Conservation (phyloP, 1,284 basidiomycete genomes). For the Pascua sp. region DNA sequence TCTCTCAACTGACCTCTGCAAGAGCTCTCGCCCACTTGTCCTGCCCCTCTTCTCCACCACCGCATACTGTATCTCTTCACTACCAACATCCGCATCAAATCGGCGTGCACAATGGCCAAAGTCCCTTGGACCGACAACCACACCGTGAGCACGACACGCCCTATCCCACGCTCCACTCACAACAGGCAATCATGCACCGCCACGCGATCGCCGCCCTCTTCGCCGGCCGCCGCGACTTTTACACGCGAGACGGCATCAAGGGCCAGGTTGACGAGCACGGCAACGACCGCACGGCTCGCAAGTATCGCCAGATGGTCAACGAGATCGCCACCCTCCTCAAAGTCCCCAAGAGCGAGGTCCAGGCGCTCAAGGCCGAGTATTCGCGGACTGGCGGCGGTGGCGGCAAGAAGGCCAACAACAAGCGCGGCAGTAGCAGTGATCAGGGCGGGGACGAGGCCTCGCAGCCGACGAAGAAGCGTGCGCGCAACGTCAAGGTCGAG, state of each 20-base stretch:
- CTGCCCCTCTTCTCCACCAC: neutral
- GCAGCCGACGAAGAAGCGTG: too few species aligned
- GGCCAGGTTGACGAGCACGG: conserved; percentile 8
- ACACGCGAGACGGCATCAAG: conserved; percentile 2
- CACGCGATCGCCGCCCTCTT: neutral
- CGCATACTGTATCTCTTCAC: neutral
- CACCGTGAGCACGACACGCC: neutral
- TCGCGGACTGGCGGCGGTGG: too few species aligned
- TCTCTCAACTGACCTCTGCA: neutral
- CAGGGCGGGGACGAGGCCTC: too few species aligned
- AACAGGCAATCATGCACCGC: neutral
- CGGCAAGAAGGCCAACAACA: too few species aligned
- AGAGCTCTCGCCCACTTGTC: neutral
- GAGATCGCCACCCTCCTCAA: too few species aligned
- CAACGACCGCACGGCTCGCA: conserved; percentile 1
- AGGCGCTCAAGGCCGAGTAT: too few species aligned
- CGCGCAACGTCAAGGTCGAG: too few species aligned
- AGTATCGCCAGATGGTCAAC: too few species aligned
- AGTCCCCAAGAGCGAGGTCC: too few species aligned
- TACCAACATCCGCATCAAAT: neutral
- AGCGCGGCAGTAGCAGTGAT: too few species aligned
- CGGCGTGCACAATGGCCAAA: neutral
- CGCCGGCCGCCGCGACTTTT: neutral
- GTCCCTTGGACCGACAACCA: conserved; percentile 1
- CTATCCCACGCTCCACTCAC: neutral